Conservation (phyloP, 257 asterid species). For the Henckelia pumila region DNA sequence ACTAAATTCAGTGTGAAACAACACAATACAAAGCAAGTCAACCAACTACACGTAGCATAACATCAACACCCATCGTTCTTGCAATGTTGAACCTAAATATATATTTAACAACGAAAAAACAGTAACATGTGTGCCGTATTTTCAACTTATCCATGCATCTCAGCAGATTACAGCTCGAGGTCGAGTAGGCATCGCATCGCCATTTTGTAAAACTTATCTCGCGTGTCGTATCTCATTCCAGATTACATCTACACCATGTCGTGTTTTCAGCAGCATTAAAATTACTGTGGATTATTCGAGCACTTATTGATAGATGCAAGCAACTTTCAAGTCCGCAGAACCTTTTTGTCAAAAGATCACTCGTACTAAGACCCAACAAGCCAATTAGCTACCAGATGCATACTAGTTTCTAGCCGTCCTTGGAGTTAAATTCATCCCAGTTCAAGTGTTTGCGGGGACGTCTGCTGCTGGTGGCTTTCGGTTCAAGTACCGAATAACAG, state of each 20-base stretch:
- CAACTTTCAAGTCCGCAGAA: background rate
- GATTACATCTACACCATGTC: background rate
- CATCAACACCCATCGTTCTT: no score
- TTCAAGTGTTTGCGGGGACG: background rate
- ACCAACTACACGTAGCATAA: background rate
- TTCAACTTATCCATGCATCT: background rate
- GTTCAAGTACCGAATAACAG: conserved; percentile 2
- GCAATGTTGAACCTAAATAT: background rate
- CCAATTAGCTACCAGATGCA: background rate
- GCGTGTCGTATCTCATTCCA: background rate
- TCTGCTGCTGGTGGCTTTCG: background rate
- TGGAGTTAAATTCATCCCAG: background rate
- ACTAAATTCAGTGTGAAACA: background rate
- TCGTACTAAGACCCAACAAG: background rate
- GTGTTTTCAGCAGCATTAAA: background rate
- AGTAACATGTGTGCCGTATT: background rate
- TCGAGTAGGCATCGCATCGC: background rate
- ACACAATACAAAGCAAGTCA: background rate
- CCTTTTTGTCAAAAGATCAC: background rate
- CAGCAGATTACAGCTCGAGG: background rate
- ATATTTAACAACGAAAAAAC: background rate
- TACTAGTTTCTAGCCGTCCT: background rate
- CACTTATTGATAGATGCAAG: background rate
- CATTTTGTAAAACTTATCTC: background rate
- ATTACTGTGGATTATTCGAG: background rate